Evolutionary conservation across 768 basidiomycete species (phyloP).

Genomic region (Phylloporus sp.): DNA sequence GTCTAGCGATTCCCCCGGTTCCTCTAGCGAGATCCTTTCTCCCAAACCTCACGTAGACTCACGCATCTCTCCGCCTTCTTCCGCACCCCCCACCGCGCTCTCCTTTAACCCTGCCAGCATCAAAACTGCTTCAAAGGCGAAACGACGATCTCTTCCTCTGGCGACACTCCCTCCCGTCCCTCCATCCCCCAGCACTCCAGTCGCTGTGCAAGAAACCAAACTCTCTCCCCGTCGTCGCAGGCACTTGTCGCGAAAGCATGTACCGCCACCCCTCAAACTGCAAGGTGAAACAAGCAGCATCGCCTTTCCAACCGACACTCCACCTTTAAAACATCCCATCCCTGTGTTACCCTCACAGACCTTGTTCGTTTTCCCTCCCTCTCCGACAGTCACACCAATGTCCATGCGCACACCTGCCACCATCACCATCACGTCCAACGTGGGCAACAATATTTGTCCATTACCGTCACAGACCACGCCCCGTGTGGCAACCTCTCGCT

Average conservation of each 20-base stretch:
- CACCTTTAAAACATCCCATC: conserved; percentile 21
- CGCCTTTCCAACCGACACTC: conserved; percentile 22
- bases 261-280: conserved; percentile 54
- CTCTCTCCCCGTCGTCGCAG: conserved; percentile 37
- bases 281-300: conserved; percentile 27
- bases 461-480: conserved; percentile 63
- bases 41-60: conserved; percentile 17
- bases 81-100: conserved; percentile 55
- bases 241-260: conserved; percentile 50
- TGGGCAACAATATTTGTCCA: conserved; percentile 40
- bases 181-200: conserved; percentile 58
- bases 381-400: conserved; percentile 45
- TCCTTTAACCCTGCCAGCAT: conserved; percentile 53
- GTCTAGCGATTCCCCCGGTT: conserved; percentile 34
- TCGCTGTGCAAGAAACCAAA: conserved; percentile 36
- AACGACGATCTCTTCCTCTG: conserved; percentile 58
- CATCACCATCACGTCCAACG: conserved; percentile 71
- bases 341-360: conserved; percentile 68
- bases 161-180: conserved; percentile 65
- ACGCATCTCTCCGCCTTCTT: conserved; percentile 35
- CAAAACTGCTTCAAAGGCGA: conserved; percentile 45
- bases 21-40: conserved; percentile 25
- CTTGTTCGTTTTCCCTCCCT: conserved; percentile 82
- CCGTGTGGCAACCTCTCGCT: conserved; percentile 62
- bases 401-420: conserved; percentile 68